Evolutionary conservation across 306 rosid species (phyloP).

Genomic region (Ziziphus jujuba): DNA sequence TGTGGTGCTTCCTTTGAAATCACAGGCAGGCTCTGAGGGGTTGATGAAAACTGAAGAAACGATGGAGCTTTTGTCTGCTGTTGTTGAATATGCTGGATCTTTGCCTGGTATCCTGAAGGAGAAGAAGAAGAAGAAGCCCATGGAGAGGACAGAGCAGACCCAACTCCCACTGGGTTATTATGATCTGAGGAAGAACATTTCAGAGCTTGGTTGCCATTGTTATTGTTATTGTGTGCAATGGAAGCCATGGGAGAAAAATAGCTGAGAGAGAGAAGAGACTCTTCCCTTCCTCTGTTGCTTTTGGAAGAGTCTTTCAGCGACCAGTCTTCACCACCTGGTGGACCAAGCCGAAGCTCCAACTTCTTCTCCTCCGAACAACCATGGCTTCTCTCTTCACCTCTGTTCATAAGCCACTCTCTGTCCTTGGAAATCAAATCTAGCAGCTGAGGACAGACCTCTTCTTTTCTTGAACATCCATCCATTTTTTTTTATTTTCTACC

Average conservation of each 20-base stretch:
- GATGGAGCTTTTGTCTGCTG: slow-evolving; percentile 41
- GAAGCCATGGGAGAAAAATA: slow-evolving; percentile 30
- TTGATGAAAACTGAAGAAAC: slow-evolving; percentile 45
- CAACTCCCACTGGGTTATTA: background rate
- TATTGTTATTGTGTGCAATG: slow-evolving; percentile 3
- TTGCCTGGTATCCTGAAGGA: slow-evolving; percentile 18
- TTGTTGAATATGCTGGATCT: slow-evolving; percentile 25
- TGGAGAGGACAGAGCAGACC: slow-evolving; percentile 32
- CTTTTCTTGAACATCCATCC: slow-evolving; percentile 60
- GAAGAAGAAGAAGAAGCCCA: slow-evolving; percentile 32
- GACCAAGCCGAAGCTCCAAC: slow-evolving; percentile 88
- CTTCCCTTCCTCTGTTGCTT: slow-evolving; percentile 37
- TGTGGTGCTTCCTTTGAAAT: slow-evolving; percentile 46
- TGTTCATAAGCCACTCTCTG: slow-evolving; percentile 52
- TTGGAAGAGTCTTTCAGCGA: slow-evolving; percentile 25
- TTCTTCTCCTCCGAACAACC: slow-evolving; percentile 59
- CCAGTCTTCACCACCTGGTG: slow-evolving; percentile 86
- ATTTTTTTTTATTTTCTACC: slow-evolving; percentile 32
- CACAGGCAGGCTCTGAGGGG: slow-evolving; percentile 36
- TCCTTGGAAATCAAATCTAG: slow-evolving; percentile 66
- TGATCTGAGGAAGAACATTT: slow-evolving; percentile 29
- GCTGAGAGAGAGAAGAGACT: slow-evolving; percentile 54
- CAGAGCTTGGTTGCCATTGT: slow-evolving; percentile 34
- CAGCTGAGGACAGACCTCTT: slow-evolving; percentile 52
- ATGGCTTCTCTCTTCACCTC: slow-evolving; percentile 36